Evolutionary conservation across 805 yeast genomes (phyloP).

Genomic region (Wickerhamomyces strasburgensis): DNA sequence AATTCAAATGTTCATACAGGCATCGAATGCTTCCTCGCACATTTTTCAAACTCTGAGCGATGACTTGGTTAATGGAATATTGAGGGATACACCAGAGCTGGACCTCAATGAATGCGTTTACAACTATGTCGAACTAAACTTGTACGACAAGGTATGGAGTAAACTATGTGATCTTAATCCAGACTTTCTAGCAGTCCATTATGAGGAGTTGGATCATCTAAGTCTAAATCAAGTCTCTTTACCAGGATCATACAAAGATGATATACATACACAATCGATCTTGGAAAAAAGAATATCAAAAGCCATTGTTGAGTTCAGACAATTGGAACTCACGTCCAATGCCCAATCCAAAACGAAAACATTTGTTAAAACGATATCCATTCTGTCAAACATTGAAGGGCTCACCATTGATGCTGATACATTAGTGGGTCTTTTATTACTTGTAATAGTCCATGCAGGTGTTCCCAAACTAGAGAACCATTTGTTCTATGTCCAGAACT

Average conservation of each 20-base stretch:
- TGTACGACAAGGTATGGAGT: conserved; percentile 66
- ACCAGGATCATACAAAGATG: conserved; percentile 27
- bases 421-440: conserved; percentile 62
- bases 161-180: conserved; percentile 29
- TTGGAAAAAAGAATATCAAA: conserved; percentile 40
- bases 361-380: conserved; percentile 47
- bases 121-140: conserved; percentile 64
- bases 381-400: conserved; percentile 36
- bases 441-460: conserved; percentile 63
- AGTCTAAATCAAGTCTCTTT: conserved; percentile 39
- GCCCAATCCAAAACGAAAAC: conserved; percentile 44
- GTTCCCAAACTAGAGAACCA: conserved; percentile 58
- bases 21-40: conserved; percentile 24
- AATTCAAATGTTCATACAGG: conserved; percentile 23
- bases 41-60: conserved; percentile 24
- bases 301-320: conserved; percentile 51
- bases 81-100: conserved; percentile 30
- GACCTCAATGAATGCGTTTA: conserved; percentile 53
- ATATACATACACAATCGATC: conserved; percentile 25
- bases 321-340: conserved; percentile 40
- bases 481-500: conserved; percentile 58
- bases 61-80: conserved; percentile 23
- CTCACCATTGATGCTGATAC: conserved; percentile 73
- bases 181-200: conserved; percentile 19
- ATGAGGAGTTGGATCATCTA: conserved; percentile 24